These are phyloP conservation scores for Aspergillus fructus DNA, from an alignment of 2,329 filamentous ascomycete species.

Conservation along the genomic window DNA sequence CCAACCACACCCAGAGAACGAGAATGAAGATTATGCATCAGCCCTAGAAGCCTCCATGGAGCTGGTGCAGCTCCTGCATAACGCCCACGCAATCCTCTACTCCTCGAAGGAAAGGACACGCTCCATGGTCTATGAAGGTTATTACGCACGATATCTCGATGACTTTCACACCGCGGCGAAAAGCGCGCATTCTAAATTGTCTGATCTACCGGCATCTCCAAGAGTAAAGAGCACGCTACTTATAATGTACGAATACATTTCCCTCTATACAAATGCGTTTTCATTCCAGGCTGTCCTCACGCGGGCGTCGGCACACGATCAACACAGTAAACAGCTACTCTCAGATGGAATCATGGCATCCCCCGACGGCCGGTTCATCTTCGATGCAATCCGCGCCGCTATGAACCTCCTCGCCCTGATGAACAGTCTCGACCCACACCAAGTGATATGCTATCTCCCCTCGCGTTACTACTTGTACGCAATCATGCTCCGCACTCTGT, in stretches of 20 bases:
- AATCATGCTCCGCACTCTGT: not conserved
- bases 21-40: not conserved
- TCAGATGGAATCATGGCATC: not conserved
- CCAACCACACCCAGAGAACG: not conserved
- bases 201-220: not conserved
- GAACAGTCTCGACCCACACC: not conserved
- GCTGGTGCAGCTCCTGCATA: not conserved
- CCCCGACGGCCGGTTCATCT: not conserved
- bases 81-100: not conserved
- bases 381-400: not conserved
- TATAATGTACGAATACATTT: not conserved
- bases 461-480: not conserved
- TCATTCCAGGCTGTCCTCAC: not conserved
- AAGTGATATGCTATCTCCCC: not conserved
- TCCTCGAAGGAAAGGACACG: not conserved
- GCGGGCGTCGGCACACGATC: not conserved
- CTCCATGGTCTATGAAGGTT: not conserved
- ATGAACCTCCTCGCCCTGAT: not conserved
- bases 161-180: not conserved
- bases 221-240: not conserved
- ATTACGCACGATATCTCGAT: not conserved
- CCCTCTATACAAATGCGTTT: not conserved
- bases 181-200: not conserved
- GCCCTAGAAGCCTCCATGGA: not conserved
- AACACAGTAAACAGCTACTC: not conserved